These are phyloP conservation scores for Geoglossum cookeanum DNA, from an alignment of 2,329 filamentous ascomycete genomes.

Conservation along the genomic window DNA sequence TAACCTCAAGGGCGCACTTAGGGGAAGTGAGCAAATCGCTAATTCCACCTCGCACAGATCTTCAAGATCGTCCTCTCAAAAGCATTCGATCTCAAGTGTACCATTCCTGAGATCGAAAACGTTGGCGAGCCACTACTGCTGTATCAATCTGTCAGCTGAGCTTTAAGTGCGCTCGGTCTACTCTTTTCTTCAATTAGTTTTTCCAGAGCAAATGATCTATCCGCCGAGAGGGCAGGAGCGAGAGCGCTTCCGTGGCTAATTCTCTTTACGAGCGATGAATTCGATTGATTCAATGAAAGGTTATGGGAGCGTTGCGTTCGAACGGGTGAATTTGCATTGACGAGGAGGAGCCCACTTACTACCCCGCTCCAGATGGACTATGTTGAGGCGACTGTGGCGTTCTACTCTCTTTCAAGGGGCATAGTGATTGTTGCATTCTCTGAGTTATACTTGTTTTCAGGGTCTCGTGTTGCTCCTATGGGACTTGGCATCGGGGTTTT, in stretches of 20 bases:
- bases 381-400: neutral
- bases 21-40: constrained; percentile 10
- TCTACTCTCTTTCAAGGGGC: neutral
- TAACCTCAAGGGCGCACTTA: neutral
- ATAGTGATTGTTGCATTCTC: neutral
- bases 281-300: neutral
- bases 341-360: neutral
- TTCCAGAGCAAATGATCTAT: no score
- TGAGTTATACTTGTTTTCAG: neutral
- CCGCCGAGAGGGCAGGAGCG: no score
- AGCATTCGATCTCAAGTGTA: constrained; percentile 96
- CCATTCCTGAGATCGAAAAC: constrained; percentile 96
- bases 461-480: neutral
- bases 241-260: neutral
- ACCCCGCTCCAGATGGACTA: neutral
- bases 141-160: constrained; percentile 30
- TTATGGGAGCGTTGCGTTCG: neutral
- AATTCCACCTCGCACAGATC: constrained; percentile 40
- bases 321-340: neutral
- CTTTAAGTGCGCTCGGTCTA: neutral
- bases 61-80: constrained; percentile 99
- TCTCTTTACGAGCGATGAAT: neutral
- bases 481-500: neutral
- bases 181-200: neutral
- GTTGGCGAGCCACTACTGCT: constrained; percentile 87